phyloP scores from a whole-genome alignment of 2,329 filamentous ascomycete genomes.

The Acrocalymma vagum region DNA sequence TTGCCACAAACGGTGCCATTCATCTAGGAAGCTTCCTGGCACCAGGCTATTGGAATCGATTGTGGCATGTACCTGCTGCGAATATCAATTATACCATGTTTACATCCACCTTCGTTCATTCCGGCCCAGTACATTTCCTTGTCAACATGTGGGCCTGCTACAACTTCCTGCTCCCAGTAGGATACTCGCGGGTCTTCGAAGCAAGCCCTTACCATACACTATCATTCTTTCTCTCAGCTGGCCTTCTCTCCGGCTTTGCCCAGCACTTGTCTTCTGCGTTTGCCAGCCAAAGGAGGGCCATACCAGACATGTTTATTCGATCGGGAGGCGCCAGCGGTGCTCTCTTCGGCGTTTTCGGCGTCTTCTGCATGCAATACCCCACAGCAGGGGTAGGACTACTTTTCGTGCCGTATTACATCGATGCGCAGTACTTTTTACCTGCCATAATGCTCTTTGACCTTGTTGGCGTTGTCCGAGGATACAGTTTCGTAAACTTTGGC shows the following conservation, averaged over 20 bases:
- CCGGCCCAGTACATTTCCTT: constrained; percentile 28
- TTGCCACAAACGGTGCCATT: constrained; percentile 34
- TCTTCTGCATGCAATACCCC: constrained; percentile 43
- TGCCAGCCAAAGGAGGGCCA: constrained; percentile 20
- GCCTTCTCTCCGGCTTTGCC: constrained; percentile 37
- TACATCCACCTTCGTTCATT: constrained; percentile 38
- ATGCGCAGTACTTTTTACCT: constrained; percentile 40
- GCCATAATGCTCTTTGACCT: constrained; percentile 44
- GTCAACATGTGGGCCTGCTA: constrained; percentile 40
- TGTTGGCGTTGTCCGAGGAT: constrained; percentile 38
- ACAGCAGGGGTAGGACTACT: constrained; percentile 37
- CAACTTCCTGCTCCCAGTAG: constrained; percentile 40
- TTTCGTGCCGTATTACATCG: constrained; percentile 39
- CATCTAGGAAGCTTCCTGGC: constrained; percentile 34
- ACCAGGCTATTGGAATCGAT: constrained; percentile 28
- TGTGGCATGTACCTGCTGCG: constrained; percentile 42
- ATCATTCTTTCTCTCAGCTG: constrained; percentile 40
- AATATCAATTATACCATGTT: constrained; percentile 41
- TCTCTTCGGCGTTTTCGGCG: constrained; percentile 37
- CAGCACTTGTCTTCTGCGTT: constrained; percentile 40
- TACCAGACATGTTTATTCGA: constrained; percentile 33
- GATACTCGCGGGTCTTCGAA: constrained; percentile 38
- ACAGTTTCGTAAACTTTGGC: constrained; percentile 37
- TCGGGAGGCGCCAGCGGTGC: constrained; percentile 46
- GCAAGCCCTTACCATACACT: constrained; percentile 37